Base-by-base conservation (phyloP, 495 filamentous ascomycete species). In the Penicillium argentinense region DNA sequence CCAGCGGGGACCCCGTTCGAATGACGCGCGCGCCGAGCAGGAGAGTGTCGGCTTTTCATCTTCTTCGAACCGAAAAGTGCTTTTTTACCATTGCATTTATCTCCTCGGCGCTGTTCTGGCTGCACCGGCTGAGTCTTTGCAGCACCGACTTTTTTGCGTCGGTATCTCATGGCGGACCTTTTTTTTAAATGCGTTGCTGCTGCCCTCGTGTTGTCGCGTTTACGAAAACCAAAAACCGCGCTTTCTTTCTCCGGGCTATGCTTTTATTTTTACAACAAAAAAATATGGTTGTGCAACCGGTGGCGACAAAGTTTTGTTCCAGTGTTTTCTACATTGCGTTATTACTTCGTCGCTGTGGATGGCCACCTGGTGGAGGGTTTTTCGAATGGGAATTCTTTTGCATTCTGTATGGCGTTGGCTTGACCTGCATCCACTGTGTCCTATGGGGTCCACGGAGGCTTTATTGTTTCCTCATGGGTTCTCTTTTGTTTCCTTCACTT, bases 321-420 rank as follows among this genome's bases (percentile, higher is more conserved):
- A 21, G 9, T 58, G 53, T 53, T 52, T 56, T 42, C 28, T 14
- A 29, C 42, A 37, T 51, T 37, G 45, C 36, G 43, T 57, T 41
- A 46, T 46, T 51, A 53, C 57, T 39, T 52, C 25, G 42, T 39
- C 23, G 37, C n/a, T n/a, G n/a, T 25, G 9, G 22, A 26, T 24
- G 22, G 22, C 21, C 30, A 37, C 37, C 44, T 46, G 50, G 46
- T 54, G 46, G 33, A 36, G 33, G 33, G 28, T 9, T 56, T n/a
- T 55, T 66, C 63, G 56, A 64, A 57, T 55, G 49, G 66, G 63
- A 51, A 55, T 69, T 60, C 47, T 62, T 36, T 72, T 73, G 70
- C 70, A 71, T 75, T 72, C 57, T 66, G 57, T 72, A 66, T 67
- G 72, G 72, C 72, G 72, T 76, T 76, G 71, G 71, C 68, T 69